These are phyloP conservation scores for Schoenoplectus triqueter DNA, from an alignment of 202 grass and related monocot species.

Conservation along the genomic window DNA sequence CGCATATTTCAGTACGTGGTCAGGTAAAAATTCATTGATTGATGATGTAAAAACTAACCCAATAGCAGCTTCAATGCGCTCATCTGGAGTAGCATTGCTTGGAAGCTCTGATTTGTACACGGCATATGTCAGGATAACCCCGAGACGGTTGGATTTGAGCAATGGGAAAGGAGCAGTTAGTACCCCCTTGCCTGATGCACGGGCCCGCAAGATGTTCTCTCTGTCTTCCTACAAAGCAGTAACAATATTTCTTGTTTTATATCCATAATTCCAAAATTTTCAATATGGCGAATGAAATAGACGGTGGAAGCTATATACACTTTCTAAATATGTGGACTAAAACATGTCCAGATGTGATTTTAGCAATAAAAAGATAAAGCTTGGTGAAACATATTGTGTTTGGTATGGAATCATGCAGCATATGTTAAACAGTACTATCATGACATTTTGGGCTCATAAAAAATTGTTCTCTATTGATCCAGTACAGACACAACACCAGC, in stretches of 20 bases:
- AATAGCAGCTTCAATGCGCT: conserved; percentile 80
- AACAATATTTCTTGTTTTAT: conserved; percentile 20
- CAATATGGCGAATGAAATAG: neutral
- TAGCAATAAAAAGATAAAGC: conserved; percentile 16
- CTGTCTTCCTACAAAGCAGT: conserved; percentile 74
- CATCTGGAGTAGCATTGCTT: conserved; percentile 54
- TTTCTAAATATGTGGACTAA: neutral
- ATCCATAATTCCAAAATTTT: conserved; percentile 11
- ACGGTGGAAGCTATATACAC: neutral
- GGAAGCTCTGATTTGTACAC: conserved; percentile 89
- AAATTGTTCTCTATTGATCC: no score
- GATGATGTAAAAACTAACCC: conserved; percentile 50
- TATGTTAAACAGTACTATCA: neutral
- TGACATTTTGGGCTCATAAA: no score
- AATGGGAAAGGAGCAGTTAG: conserved; percentile 87
- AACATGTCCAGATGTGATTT: neutral
- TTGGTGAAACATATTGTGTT: conserved; percentile 2
- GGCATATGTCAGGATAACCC: conserved; percentile 86
- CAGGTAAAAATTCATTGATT: no score
- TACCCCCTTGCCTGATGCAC: conserved; percentile 87
- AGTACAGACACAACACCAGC: neutral
- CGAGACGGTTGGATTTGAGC: conserved; percentile 84
- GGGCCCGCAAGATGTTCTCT: conserved; percentile 78
- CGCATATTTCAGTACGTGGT: no score
- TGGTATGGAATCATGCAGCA: neutral